phyloP scores from a whole-genome alignment of 1,284 basidiomycete species.

The Trichosporon asahii region DNA sequence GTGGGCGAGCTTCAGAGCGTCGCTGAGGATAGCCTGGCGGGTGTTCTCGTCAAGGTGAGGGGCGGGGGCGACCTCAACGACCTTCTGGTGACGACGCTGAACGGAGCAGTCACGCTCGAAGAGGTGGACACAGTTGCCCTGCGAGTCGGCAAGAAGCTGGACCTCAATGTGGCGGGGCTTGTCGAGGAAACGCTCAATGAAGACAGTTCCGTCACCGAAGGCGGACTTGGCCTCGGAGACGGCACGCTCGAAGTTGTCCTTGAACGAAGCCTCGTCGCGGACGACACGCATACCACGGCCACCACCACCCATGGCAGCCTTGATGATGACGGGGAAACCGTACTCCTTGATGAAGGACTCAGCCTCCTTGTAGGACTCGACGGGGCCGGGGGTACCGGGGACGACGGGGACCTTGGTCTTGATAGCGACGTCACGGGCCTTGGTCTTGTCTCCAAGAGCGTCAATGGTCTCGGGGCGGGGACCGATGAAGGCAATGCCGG shows the following conservation, averaged over 20 bases:
- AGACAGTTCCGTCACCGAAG: conserved; percentile 97
- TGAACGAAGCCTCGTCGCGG: conserved; percentile 84
- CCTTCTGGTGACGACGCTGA: conserved; percentile 95
- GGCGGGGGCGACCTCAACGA: conserved; percentile 97
- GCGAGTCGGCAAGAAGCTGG: conserved; percentile 83
- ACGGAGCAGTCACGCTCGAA: conserved; percentile 99
- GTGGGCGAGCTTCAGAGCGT: conserved; percentile 92
- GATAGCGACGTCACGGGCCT: conserved; percentile 77
- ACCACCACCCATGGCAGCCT: conserved; percentile 97
- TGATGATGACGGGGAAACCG: conserved; percentile 97
- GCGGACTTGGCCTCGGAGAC: conserved; percentile 92
- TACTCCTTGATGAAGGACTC: conserved; percentile 87
- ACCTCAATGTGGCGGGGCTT: conserved; percentile 97
- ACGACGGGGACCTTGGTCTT: conserved; percentile 91
- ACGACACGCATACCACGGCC: conserved; percentile 99
- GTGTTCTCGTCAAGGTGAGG: conserved; percentile 88
- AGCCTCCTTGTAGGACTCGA: conserved; percentile 76
- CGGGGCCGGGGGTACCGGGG: conserved; percentile 93
- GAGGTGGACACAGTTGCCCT: conserved; percentile 92
- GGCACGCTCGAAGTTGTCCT: conserved; percentile 85
- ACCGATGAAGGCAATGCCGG: conserved; percentile 95
- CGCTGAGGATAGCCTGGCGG: conserved; percentile 77
- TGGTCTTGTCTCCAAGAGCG: conserved; percentile 97
- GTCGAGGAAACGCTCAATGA: conserved; percentile 97
- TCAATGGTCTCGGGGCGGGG: conserved; percentile 96